Conservation (phyloP, 2,329 filamentous ascomycete genomes). For the Byssothecium circinans region DNA sequence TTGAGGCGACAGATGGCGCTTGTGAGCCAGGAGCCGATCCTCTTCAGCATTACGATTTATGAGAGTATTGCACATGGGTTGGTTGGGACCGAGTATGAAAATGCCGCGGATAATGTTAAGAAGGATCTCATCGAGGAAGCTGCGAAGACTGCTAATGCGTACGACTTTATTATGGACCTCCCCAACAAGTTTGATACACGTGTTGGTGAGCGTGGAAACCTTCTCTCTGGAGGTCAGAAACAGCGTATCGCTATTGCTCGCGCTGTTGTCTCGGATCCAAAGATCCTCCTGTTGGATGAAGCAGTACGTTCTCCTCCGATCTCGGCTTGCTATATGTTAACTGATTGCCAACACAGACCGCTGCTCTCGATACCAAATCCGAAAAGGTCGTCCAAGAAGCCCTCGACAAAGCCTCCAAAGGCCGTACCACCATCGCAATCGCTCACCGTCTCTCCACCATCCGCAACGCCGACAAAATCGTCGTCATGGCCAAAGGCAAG, state of each 20-base stretch:
- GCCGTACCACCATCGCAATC: slow-evolving; percentile 93
- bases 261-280: slow-evolving; percentile 87
- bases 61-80: slow-evolving; percentile 89
- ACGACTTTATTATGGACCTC: slow-evolving; percentile 81
- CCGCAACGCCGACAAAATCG: slow-evolving; percentile 90
- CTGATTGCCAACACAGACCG: slow-evolving; percentile 56
- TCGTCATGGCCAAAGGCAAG: slow-evolving; percentile 82
- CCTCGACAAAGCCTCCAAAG: slow-evolving; percentile 79
- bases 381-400: slow-evolving; percentile 94
- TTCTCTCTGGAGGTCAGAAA: slow-evolving; percentile 93
- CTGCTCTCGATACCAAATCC: slow-evolving; percentile 88
- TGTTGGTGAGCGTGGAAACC: slow-evolving; percentile 91
- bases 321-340: not conserved
- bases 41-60: slow-evolving; percentile 87
- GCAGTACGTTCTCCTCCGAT: slow-evolving; percentile 48
- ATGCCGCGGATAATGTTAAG: slow-evolving; percentile 61
- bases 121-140: slow-evolving; percentile 74
- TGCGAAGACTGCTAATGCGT: slow-evolving; percentile 87
- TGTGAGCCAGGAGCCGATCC: slow-evolving; percentile 88
- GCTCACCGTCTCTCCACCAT: slow-evolving; percentile 95
- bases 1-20: slow-evolving; percentile 88
- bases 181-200: slow-evolving; percentile 91
- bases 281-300: slow-evolving; percentile 90
- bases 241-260: slow-evolving; percentile 94
- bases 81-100: slow-evolving; percentile 78